Percentiles rank a stretch among this genome's conserved stretches.
Evolutionary conservation across 495 filamentous ascomycete species (phyloP).

Genomic region (Delitschia confertaspora): DNA sequence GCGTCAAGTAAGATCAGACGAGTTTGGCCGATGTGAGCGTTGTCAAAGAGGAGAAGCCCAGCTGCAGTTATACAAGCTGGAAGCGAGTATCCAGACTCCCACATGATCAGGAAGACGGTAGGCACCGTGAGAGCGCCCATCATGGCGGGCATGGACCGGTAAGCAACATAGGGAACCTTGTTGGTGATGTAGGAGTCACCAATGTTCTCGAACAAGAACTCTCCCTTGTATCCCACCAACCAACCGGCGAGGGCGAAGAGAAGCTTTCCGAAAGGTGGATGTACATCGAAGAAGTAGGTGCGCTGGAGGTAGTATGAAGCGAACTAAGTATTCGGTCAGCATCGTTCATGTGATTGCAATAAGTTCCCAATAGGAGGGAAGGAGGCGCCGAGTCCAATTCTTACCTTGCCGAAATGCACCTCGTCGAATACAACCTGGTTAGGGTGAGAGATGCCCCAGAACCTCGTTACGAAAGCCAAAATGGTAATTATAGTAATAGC

Average conservation of each 20-base stretch:
- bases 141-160: conserved; percentile 85
- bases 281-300: conserved; percentile 99
- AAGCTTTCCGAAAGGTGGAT: conserved; percentile 90
- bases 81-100: conserved; percentile 95
- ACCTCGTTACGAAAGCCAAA: conserved; percentile 81
- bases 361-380: not conserved
- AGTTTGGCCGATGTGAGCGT: conserved; percentile 96
- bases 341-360: not conserved
- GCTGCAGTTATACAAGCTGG: conserved; percentile 84
- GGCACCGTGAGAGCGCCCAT: conserved; percentile 88
- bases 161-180: conserved; percentile 93
- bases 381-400: conserved; percentile 7
- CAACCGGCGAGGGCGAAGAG: conserved; percentile 91
- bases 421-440: conserved; percentile 98
- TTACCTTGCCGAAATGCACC: conserved; percentile 98
- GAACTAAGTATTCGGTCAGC: conserved; percentile 48
- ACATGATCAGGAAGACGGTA: conserved; percentile 96
- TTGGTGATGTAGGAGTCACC: conserved; percentile 96
- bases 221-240: conserved; percentile 89
- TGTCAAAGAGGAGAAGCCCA: conserved; percentile 86
- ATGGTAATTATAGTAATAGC: conserved; percentile 67
- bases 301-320: conserved; percentile 94
- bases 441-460: conserved; percentile 89
- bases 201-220: conserved; percentile 98
- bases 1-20: conserved; percentile 91